Conservation (phyloP, 805 yeast genomes). For the Jamesozyma rosinii region DNA sequence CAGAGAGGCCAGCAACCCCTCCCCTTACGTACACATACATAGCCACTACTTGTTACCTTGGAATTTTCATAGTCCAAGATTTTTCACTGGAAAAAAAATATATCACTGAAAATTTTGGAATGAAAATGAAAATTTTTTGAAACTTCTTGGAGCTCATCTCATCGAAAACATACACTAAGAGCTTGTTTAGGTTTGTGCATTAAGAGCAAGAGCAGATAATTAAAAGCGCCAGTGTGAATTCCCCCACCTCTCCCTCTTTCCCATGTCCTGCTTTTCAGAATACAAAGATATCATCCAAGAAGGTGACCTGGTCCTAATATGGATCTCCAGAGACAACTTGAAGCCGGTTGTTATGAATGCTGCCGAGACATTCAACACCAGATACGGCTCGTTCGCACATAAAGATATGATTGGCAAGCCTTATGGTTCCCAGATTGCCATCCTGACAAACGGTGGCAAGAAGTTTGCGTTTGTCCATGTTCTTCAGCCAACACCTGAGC, state of each 20-base stretch:
- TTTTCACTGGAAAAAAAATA: too few relatives aligned
- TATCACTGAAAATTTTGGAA: too few relatives aligned
- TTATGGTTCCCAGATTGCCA: slow-evolving; percentile 78
- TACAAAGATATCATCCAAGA: slow-evolving; percentile 66
- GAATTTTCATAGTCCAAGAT: too few relatives aligned
- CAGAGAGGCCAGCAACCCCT: too few relatives aligned
- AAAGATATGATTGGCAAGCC: slow-evolving; percentile 66
- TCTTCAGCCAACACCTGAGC: slow-evolving; percentile 85
- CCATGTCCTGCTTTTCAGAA: slow-evolving; percentile 34
- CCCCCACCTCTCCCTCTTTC: background rate
- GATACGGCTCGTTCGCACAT: slow-evolving; percentile 88
- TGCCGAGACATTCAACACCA: slow-evolving; percentile 63
- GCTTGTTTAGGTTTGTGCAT: too few relatives aligned
- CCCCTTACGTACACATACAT: too few relatives aligned
- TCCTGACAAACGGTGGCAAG: slow-evolving; percentile 47
- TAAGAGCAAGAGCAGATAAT: too few relatives aligned
- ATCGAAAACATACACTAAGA: background rate
- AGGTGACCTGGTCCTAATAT: slow-evolving; percentile 80
- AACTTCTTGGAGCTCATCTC: slow-evolving; percentile 2
- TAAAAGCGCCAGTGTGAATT: background rate
- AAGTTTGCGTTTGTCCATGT: slow-evolving; percentile 74
- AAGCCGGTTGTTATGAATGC: slow-evolving; percentile 59
- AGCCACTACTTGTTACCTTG: too few relatives aligned
- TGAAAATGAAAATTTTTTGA: background rate
- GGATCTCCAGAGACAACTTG: slow-evolving; percentile 70